phyloP scores from a whole-genome alignment of 768 basidiomycete species.

The Coprinopsis strossmayeri region DNA sequence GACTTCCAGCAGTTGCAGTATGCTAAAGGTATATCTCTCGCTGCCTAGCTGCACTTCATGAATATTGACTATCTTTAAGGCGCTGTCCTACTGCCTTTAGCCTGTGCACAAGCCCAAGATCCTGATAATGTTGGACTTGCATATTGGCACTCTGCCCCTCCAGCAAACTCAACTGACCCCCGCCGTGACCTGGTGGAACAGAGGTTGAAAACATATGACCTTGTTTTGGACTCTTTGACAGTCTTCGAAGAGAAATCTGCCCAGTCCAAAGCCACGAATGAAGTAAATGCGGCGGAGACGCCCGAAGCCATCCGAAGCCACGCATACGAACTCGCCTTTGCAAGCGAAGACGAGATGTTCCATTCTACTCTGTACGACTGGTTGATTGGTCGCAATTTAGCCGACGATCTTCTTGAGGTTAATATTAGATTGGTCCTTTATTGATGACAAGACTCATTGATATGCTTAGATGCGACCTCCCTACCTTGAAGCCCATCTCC shows the following conservation, averaged over 20 bases:
- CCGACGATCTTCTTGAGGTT: constrained; percentile 89
- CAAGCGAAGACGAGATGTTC: constrained; percentile 86
- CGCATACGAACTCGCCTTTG: constrained; percentile 83
- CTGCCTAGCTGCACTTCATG: not conserved
- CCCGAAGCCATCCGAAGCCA: constrained; percentile 71
- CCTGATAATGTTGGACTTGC: constrained; percentile 67
- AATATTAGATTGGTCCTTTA: not conserved
- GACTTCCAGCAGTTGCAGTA: constrained; percentile 85
- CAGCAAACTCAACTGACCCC: constrained; percentile 41
- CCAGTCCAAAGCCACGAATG: constrained; percentile 16
- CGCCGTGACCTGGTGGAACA: constrained; percentile 51
- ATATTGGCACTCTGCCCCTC: constrained; percentile 63
- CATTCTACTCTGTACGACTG: constrained; percentile 94
- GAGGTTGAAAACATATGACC: constrained; percentile 72
- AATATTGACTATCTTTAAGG: constrained; percentile 37
- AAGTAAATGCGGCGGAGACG: constrained; percentile 35
- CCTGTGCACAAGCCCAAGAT: constrained; percentile 77
- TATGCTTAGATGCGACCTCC: constrained; percentile 66
- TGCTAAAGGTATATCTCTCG: constrained; percentile 54
- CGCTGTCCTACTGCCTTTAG: constrained; percentile 77
- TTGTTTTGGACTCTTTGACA: constrained; percentile 74
- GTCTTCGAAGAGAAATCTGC: constrained; percentile 67
- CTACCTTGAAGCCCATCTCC: constrained; percentile 85
- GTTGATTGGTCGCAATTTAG: constrained; percentile 72
- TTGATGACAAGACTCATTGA: not conserved